phyloP scores from a whole-genome alignment of 495 filamentous ascomycete species.

The Elasticomyces elasticus region DNA sequence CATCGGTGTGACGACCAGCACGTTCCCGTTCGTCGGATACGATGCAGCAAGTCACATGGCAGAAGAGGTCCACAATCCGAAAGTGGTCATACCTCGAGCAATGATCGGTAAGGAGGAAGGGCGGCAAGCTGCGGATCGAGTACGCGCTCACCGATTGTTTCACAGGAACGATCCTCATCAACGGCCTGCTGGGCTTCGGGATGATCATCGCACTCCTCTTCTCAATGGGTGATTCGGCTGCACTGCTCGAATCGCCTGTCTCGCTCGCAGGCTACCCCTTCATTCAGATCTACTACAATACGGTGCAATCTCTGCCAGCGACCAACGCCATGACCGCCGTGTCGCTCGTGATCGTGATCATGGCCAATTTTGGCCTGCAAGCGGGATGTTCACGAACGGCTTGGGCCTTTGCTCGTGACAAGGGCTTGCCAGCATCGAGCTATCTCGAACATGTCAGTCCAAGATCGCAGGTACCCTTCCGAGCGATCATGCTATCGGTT shows the following conservation, averaged over 20 bases:
- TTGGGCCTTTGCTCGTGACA: constrained; percentile 19
- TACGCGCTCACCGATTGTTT: too few species aligned
- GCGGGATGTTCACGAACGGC: constrained; percentile 5
- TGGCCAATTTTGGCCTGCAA: constrained; percentile 8
- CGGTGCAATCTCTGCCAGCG: constrained; percentile 2
- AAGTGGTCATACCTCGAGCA: constrained; percentile 5
- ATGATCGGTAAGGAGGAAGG: too few species aligned
- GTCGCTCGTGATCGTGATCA: constrained; percentile 2
- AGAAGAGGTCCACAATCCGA: constrained; percentile 12
- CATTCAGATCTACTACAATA: constrained; percentile 15
- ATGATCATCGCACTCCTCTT: constrained; percentile 13
- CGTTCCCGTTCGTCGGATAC: constrained; percentile 15
- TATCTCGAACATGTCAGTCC: constrained; percentile 11
- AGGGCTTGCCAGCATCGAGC: constrained; percentile 14
- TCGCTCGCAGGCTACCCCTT: constrained; percentile 12
- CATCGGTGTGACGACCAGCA: constrained; percentile 6
- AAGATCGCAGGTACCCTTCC: constrained; percentile 1
- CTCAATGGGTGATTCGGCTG: constrained; percentile 9
- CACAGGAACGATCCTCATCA: constrained; percentile 13
- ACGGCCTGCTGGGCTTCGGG: constrained; percentile 15
- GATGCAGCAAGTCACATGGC: constrained; percentile 15
- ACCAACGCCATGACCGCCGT: constrained; percentile 12
- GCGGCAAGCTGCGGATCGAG: too few species aligned
- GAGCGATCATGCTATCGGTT: constrained; percentile 8
- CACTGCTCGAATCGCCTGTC: neutral